phyloP scores from a whole-genome alignment of 345 rosid species.

The Streptanthus diversifolius region DNA sequence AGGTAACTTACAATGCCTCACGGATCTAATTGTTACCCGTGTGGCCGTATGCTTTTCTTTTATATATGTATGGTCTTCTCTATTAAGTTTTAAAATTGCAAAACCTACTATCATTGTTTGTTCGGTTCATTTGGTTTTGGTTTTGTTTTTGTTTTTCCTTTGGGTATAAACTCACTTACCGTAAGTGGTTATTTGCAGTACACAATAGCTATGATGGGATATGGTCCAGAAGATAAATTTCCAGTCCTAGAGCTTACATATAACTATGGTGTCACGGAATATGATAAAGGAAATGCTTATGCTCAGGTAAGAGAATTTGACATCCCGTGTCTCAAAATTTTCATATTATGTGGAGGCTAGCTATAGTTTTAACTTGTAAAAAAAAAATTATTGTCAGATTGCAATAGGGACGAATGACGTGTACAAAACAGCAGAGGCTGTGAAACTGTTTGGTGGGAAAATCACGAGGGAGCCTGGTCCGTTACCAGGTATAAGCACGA shows the following conservation, averaged over 20 bases:
- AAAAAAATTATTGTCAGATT: conserved; percentile 41
- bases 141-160: neutral
- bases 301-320: conserved; percentile 55
- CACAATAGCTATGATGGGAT: conserved; percentile 83
- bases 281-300: conserved; percentile 87
- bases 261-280: conserved; percentile 89
- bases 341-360: neutral
- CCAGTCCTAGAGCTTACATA: conserved; percentile 83
- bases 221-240: conserved; percentile 89
- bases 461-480: conserved; percentile 95
- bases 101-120: neutral
- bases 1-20: conserved; percentile 46
- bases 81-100: neutral
- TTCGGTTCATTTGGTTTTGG: neutral
- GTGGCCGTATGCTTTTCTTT: neutral
- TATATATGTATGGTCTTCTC: neutral
- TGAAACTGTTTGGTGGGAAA: conserved; percentile 82
- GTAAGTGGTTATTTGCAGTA: conserved; percentile 42
- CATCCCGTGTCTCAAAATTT: neutral
- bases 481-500: conserved; percentile 87
- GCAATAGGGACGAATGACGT: conserved; percentile 98
- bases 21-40: neutral
- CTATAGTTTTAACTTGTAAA: neutral
- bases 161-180: neutral
- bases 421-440: conserved; percentile 86